Evolutionary conservation across 441 rosid species (phyloP).

Genomic region (Pelargonium citronellum): DNA sequence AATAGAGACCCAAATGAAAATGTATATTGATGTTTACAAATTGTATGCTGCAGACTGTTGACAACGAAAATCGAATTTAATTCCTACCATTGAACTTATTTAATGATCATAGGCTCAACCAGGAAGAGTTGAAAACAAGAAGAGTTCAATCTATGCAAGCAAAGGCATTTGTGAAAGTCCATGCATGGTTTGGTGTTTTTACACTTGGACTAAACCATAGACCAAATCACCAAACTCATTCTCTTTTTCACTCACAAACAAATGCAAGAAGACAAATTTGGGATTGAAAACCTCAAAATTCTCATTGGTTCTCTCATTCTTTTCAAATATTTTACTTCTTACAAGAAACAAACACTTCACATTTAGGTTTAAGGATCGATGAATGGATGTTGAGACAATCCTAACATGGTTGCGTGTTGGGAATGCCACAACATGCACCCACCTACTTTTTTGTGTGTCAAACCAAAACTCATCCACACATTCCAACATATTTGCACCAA

Average conservation of each 20-base stretch:
- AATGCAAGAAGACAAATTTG: constrained; percentile 8
- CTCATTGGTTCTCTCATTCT: constrained; percentile 1
- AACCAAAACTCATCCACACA: constrained; percentile 8
- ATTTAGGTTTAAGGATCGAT: neutral
- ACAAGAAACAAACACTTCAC: constrained; percentile 11
- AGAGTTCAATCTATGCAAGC: constrained; percentile 3
- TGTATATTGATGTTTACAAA: too few relatives aligned
- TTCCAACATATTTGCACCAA: neutral
- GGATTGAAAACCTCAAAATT: neutral
- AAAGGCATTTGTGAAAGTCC: neutral
- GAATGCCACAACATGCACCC: constrained; percentile 1
- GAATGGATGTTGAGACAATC: neutral
- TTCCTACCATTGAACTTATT: too few relatives aligned
- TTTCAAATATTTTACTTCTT: constrained; percentile 13
- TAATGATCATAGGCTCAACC: neutral
- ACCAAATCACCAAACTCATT: too few relatives aligned
- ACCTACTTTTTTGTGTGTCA: constrained; percentile 17
- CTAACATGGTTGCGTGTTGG: constrained; percentile 21
- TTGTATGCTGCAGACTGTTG: too few relatives aligned
- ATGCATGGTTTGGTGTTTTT: neutral
- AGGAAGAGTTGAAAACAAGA: neutral
- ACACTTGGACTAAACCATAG: neutral
- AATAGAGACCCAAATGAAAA: too few relatives aligned
- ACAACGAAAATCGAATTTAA: too few relatives aligned
- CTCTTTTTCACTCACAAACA: neutral